Conservation (phyloP, 352 stramenopile genomes). For the Globisporangium carolinianum region DNA sequence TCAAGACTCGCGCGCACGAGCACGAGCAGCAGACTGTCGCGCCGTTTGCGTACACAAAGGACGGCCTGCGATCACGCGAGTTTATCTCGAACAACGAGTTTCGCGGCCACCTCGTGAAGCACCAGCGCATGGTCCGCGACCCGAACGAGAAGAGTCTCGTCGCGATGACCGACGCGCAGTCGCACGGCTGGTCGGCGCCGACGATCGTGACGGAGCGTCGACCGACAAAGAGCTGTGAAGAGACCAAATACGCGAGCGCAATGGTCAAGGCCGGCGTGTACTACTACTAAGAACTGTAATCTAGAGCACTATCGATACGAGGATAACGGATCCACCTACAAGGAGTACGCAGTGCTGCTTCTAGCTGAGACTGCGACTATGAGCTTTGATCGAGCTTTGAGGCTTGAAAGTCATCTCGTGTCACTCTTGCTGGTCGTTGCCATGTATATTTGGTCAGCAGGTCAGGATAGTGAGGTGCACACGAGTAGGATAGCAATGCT, state of each 20-base stretch:
- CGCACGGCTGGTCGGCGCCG: slow-evolving; percentile 41
- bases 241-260: slow-evolving; percentile 57
- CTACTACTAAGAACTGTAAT: slow-evolving; percentile 39
- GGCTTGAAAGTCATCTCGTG: too few relatives aligned
- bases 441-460: too few relatives aligned
- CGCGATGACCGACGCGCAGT: slow-evolving; percentile 45
- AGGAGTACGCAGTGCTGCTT: too few relatives aligned
- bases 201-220: slow-evolving; percentile 36
- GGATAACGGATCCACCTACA: too few relatives aligned
- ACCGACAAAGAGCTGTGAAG: slow-evolving; percentile 61
- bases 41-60: slow-evolving; percentile 34
- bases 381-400: too few relatives aligned
- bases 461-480: too few relatives aligned
- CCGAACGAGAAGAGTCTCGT: slow-evolving; percentile 36
- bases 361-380: too few relatives aligned
- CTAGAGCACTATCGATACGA: not conserved
- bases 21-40: slow-evolving; percentile 16
- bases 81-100: slow-evolving; percentile 57
- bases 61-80: slow-evolving; percentile 27
- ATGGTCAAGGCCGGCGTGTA: slow-evolving; percentile 74
- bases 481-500: too few relatives aligned
- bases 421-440: too few relatives aligned
- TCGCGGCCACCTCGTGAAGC: slow-evolving; percentile 41
- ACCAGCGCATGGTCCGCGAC: slow-evolving; percentile 44
- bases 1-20: slow-evolving; percentile 25